Percentiles rank a stretch among this genome's conserved stretches.
Conservation (phyloP, 208 protist species). For the Trypanosoma avium region DNA sequence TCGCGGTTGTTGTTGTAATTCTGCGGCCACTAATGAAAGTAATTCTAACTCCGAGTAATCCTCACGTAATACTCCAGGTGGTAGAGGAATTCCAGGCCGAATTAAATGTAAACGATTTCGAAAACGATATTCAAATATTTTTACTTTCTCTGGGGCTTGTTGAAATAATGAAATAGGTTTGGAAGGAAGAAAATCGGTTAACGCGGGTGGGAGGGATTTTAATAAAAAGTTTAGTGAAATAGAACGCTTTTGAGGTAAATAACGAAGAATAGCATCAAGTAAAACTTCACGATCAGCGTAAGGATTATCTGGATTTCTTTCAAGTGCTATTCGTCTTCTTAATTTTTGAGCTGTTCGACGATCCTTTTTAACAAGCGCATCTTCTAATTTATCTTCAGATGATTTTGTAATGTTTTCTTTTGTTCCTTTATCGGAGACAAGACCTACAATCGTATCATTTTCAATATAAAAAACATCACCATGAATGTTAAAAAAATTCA, state of each 20-base stretch:
- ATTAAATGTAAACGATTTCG: slow-evolving; percentile 42
- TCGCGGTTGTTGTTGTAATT: slow-evolving; percentile 32
- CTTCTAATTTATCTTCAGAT: slow-evolving; percentile 40
- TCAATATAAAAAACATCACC: slow-evolving; percentile 25
- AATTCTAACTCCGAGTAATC: slow-evolving; percentile 52
- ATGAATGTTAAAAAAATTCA: slow-evolving; percentile 29
- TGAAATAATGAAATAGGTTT: slow-evolving; percentile 36
- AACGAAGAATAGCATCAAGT: slow-evolving; percentile 43
- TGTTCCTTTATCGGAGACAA: slow-evolving; percentile 6
- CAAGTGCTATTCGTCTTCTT: slow-evolving; percentile 39
- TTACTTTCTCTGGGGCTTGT: slow-evolving; percentile 39
- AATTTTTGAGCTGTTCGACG: slow-evolving; percentile 30
- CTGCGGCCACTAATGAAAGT: slow-evolving; percentile 38
- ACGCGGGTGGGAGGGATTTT: slow-evolving; percentile 28
- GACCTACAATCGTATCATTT: slow-evolving; percentile 17
- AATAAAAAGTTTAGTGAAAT: slow-evolving; percentile 44
- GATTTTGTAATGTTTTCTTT: slow-evolving; percentile 6
- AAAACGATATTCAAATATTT: slow-evolving; percentile 64
- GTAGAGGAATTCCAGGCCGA: slow-evolving; percentile 53
- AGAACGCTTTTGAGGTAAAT: slow-evolving; percentile 38
- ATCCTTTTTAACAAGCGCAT: slow-evolving; percentile 18
- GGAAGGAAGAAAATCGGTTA: slow-evolving; percentile 49
- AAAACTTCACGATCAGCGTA: slow-evolving; percentile 42
- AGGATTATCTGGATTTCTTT: slow-evolving; percentile 43
- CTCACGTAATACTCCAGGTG: slow-evolving; percentile 39